phyloP scores from a whole-genome alignment of 2,329 filamentous ascomycete genomes.

The Xylariaceae sp. region DNA sequence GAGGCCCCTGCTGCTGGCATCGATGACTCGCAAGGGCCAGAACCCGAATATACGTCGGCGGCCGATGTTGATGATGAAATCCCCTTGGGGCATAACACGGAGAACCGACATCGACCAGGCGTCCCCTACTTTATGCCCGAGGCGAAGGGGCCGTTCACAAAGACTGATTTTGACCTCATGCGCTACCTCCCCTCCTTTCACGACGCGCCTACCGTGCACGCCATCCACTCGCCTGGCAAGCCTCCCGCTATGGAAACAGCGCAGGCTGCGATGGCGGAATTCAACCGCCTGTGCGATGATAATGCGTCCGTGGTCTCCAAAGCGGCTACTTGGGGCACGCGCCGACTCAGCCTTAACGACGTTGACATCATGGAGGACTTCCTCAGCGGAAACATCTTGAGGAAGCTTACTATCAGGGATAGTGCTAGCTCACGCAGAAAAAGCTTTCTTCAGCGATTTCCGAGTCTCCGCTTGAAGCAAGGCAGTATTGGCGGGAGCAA shows the following conservation, averaged over 20 bases:
- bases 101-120: constrained; percentile 44
- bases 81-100: constrained; percentile 41
- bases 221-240: constrained; percentile 33
- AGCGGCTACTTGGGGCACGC: constrained; percentile 66
- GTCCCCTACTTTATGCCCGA: constrained; percentile 44
- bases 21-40: constrained; percentile 8
- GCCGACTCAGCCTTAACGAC: constrained; percentile 59
- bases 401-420: constrained; percentile 52
- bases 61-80: constrained; percentile 41
- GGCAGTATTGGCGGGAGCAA: constrained; percentile 40
- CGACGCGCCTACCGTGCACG: constrained; percentile 42
- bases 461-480: constrained; percentile 45
- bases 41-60: no score
- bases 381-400: constrained; percentile 56
- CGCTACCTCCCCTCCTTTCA: constrained; percentile 44
- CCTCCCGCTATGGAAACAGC: constrained; percentile 45
- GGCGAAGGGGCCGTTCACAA: constrained; percentile 36
- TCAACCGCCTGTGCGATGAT: constrained; percentile 47
- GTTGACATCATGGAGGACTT: constrained; percentile 54
- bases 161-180: constrained; percentile 46
- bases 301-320: constrained; percentile 55
- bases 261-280: constrained; percentile 48
- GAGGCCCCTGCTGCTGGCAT: no score
- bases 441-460: constrained; percentile 49
- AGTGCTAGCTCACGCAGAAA: constrained; percentile 42